Evolutionary conservation across 2,329 filamentous ascomycete species (phyloP).

Genomic region (Tolypocladium inflatum): DNA sequence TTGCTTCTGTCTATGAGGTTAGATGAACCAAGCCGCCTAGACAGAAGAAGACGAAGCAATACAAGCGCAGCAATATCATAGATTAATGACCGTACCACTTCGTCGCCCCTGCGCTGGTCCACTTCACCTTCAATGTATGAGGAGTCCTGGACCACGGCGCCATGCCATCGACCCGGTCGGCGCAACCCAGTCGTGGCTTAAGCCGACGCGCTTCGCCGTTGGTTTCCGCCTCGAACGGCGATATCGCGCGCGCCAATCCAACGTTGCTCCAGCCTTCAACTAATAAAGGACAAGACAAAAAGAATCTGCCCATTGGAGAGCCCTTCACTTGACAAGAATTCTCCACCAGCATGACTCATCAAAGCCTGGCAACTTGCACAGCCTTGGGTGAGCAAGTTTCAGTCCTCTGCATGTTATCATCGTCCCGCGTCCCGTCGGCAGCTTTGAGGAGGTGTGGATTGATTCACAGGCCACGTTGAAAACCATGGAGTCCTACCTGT

Average conservation of each 20-base stretch:
- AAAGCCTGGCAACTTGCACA: background rate
- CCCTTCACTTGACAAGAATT: background rate
- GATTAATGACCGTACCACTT: background rate
- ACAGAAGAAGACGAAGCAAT: background rate
- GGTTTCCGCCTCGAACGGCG: background rate
- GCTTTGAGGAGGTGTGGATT: background rate
- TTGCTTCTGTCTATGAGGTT: no score
- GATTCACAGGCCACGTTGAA: background rate
- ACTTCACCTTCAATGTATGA: background rate
- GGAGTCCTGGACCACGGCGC: background rate
- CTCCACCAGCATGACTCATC: constrained; percentile 2
- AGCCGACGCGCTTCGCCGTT: background rate
- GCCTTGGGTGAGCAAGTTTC: background rate
- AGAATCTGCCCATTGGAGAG: background rate
- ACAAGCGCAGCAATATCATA: background rate
- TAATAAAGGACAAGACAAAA: background rate
- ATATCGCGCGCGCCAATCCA: background rate
- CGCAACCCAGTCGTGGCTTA: background rate
- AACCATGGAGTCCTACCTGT: constrained; percentile 8
- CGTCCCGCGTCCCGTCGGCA: background rate
- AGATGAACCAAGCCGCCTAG: no score
- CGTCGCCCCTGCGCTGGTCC: background rate
- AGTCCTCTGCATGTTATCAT: background rate
- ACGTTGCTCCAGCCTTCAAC: background rate
- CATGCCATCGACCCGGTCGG: background rate